Percentiles rank a stretch among this genome's conserved stretches.
Evolutionary conservation across 257 asterid species (phyloP).

Genomic region (Buddleja alternifolia): DNA sequence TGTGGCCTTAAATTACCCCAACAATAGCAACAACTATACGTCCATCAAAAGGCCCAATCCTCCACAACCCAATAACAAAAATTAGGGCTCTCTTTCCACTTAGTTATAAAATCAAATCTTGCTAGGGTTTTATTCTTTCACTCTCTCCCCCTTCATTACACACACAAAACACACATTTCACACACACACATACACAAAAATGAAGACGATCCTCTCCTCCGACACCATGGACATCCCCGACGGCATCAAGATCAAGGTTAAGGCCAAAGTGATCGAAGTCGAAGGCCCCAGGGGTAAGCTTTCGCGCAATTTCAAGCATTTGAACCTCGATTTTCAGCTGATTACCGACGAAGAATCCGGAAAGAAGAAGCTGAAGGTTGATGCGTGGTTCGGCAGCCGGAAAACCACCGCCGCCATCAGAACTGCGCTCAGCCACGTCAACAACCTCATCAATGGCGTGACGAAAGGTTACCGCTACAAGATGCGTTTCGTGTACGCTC

Average conservation of each 20-base stretch:
- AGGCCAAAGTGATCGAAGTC: constrained; percentile 73
- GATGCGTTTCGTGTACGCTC: constrained; percentile 91
- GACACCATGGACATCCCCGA: constrained; percentile 86
- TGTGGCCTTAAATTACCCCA: too few species aligned
- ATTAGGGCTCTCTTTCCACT: constrained; percentile 21
- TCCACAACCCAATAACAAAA: neutral
- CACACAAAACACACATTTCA: neutral
- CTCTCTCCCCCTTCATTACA: neutral
- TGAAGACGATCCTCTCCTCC: constrained; percentile 76
- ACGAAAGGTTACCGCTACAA: constrained; percentile 83
- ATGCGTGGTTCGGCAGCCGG: constrained; percentile 85
- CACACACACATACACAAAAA: constrained; percentile 14
- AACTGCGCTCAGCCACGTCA: constrained; percentile 81
- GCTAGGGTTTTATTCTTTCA: neutral
- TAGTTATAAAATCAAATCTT: neutral
- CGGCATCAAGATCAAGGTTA: constrained; percentile 66
- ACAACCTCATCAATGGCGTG: constrained; percentile 73
- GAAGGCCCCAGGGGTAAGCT: constrained; percentile 87
- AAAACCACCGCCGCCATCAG: constrained; percentile 83
- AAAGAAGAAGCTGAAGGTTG: constrained; percentile 71
- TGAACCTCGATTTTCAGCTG: constrained; percentile 81
- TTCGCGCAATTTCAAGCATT: constrained; percentile 63
- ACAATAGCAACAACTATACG: too few species aligned
- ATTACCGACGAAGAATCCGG: constrained; percentile 68
- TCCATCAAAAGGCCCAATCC: too few species aligned